Conservation (phyloP, 306 rosid species). For the Lathyrus aphaca region DNA sequence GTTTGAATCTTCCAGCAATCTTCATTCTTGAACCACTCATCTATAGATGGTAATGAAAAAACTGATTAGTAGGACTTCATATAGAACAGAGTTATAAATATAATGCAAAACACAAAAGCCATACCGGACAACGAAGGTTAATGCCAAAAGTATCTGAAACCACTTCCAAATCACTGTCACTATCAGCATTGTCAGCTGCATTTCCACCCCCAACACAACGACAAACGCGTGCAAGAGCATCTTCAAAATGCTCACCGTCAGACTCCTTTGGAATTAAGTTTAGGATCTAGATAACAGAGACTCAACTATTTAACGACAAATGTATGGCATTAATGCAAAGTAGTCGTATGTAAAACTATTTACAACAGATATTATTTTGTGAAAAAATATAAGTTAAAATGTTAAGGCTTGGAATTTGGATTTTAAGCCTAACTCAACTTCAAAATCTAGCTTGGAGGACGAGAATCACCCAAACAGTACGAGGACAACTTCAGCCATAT, state of each 20-base stretch:
- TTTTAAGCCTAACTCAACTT: neutral
- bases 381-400: conserved; percentile 1
- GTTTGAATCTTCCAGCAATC: conserved; percentile 96
- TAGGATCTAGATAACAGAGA: conserved; percentile 64
- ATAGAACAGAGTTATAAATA: conserved; percentile 12
- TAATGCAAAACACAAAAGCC: conserved; percentile 38
- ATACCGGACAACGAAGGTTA: conserved; percentile 94
- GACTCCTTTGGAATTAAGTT: conserved; percentile 81
- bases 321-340: neutral
- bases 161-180: conserved; percentile 97
- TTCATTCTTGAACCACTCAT: conserved; percentile 99
- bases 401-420: neutral
- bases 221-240: conserved; percentile 94
- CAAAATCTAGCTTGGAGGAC: neutral
- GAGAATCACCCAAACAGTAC: neutral
- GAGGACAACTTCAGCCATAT: neutral
- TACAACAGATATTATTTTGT: neutral
- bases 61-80: conserved; percentile 31
- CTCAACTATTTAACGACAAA: conserved; percentile 8
- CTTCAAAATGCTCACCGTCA: conserved; percentile 87
- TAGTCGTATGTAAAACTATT: conserved; percentile 17
- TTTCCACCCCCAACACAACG: conserved; percentile 94
- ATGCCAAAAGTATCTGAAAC: conserved; percentile 86
- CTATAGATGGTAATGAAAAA: conserved; percentile 46
- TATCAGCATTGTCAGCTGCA: conserved; percentile 79